These are phyloP conservation scores for Sungouiella blattae DNA, from an alignment of 805 yeast genomes.

Conservation along the genomic window DNA sequence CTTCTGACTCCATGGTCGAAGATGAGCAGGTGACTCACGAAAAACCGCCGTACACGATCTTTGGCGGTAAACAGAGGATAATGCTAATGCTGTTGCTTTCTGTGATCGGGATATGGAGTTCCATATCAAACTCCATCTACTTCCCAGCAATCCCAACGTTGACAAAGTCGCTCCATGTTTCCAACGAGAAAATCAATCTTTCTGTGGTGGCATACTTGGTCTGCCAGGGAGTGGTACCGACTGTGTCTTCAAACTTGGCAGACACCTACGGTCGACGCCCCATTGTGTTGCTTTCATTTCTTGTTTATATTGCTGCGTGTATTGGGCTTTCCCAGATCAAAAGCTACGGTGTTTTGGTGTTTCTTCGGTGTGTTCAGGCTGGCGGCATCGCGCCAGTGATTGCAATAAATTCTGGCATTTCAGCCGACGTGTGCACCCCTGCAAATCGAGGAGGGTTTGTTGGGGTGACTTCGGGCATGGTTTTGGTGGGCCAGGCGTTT, in stretches of 20 bases:
- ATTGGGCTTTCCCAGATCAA: constrained; percentile 61
- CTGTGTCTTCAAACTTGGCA: constrained; percentile 62
- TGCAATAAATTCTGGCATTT: constrained; percentile 64
- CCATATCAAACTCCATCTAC: constrained; percentile 73
- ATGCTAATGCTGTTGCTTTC: constrained; percentile 32
- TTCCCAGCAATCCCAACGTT: constrained; percentile 71
- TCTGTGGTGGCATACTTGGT: constrained; percentile 75
- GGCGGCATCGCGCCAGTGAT: constrained; percentile 74
- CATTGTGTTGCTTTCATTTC: constrained; percentile 49
- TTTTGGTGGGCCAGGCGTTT: constrained; percentile 69
- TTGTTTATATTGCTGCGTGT: constrained; percentile 57
- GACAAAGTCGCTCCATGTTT: constrained; percentile 49
- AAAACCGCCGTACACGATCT: constrained; percentile 43
- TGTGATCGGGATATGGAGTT: constrained; percentile 59
- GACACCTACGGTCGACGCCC: constrained; percentile 76
- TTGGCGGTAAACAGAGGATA: constrained; percentile 42
- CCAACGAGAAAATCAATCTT: constrained; percentile 58
- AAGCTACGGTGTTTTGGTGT: constrained; percentile 57
- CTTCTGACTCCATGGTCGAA: no score
- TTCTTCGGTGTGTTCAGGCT: constrained; percentile 73
- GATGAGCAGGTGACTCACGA: no score
- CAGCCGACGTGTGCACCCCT: constrained; percentile 69
- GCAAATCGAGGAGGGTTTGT: constrained; percentile 67
- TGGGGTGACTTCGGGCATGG: constrained; percentile 62
- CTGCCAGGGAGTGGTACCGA: constrained; percentile 75